Evolutionary conservation across 139 green algal species (phyloP), one percentile per base, ranked within the genome.

Genomic region (Eudorina sp.): DNA sequence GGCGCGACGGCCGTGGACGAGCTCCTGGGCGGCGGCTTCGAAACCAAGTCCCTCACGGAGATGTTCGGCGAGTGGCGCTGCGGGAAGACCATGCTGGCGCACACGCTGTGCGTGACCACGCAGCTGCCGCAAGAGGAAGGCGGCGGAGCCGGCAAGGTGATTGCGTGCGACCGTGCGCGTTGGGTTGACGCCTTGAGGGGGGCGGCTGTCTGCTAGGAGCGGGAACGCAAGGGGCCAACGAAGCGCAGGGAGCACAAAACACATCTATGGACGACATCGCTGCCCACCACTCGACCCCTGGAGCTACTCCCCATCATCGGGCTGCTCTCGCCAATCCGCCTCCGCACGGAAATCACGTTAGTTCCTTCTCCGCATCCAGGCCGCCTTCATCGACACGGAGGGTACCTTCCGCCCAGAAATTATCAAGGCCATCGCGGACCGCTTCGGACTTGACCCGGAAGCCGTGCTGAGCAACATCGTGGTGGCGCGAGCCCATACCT

Each of bases 361-460:
- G n/a, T n/a, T n/a, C n/a, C 36, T 1, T 53, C 36, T 29, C 40
- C 18, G 27, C 58, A 8, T 40, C 29, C 77, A 92, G 89, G 95
- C 97, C 51, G 96, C 95, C 0, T 97, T 93, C 85, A 96, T 98
- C 75, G 97, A 99, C 94, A 98, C 97, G n/a, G 97, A 99, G 90
- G 96, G 96, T 40, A 96, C 96, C 18, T 99, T 99, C 92, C 85
- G 97, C 3, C 95, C 96, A 3, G 94, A 99, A 88, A 89, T 96
- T 53, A 91, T 99, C 27, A 88, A 81, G 8, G 43, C 94, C 43
- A 99, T 99, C 87, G 97, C 98, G 7, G 90, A 96, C 69, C 88
- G 97, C 31, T 99, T 95, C 89, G 86, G 90, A 23, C 89, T 99
- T 76, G 96, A 98, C 43, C 75, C 88, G 6, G 94, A 98, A 4